Evolutionary conservation across 306 rosid species (phyloP).

Genomic region (Morella rubra): DNA sequence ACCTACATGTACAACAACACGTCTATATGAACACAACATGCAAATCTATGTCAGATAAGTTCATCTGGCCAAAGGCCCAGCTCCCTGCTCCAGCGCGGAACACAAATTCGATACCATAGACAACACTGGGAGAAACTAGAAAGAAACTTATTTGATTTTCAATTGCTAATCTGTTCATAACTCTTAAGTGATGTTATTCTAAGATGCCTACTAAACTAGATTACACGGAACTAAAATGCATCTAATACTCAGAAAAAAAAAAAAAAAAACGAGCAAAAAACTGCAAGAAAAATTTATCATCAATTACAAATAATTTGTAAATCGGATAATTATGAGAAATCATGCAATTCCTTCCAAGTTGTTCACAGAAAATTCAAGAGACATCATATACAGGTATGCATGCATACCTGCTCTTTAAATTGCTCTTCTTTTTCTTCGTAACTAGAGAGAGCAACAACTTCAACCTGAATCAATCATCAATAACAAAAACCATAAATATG

Average conservation of each 20-base stretch:
- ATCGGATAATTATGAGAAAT: neutral
- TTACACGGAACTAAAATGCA: neutral
- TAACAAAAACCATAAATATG: conserved; percentile 27
- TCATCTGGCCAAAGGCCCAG: conserved; percentile 25
- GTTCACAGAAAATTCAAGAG: neutral
- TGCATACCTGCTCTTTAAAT: conserved; percentile 85
- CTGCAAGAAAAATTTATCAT: neutral
- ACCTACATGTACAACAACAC: conserved; percentile 53
- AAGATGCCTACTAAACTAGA: neutral
- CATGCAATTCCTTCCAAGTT: neutral
- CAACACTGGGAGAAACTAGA: neutral
- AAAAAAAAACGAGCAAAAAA: neutral
- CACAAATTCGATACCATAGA: neutral
- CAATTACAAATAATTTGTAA: neutral
- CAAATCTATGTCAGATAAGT: conserved; percentile 11
- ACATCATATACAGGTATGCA: conserved; percentile 17
- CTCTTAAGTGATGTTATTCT: neutral
- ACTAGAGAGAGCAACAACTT: conserved; percentile 97
- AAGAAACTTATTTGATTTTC: neutral
- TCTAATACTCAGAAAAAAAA: neutral
- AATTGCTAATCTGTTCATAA: neutral
- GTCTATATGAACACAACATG: conserved; percentile 3
- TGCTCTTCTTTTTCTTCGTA: conserved; percentile 98
- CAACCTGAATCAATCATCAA: conserved; percentile 65
- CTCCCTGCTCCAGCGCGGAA: conserved; percentile 6